phyloP scores from a whole-genome alignment of 23 red algal genomes.

The Porphyridium purpureum region DNA sequence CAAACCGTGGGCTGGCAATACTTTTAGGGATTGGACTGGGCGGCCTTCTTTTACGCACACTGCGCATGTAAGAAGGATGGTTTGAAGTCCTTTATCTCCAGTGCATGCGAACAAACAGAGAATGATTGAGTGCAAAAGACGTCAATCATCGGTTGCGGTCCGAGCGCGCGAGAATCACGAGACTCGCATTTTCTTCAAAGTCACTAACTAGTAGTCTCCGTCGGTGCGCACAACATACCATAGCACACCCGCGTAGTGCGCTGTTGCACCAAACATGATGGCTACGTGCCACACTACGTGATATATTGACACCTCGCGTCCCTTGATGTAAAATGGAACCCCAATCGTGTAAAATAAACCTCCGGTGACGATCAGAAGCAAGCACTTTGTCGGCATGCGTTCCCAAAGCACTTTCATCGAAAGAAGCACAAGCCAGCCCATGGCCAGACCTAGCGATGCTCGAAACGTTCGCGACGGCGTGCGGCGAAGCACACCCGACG shows the following conservation, averaged over 20 bases:
- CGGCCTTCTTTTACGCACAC: no score
- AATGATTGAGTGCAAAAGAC: no score
- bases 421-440: conserved; percentile 45
- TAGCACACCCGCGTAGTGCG: conserved; percentile 30
- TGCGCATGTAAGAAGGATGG: no score
- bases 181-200: no score
- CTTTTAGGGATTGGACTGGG: no score
- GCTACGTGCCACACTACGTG: conserved; percentile 71
- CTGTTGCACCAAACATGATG: conserved; percentile 27
- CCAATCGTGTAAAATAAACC: conserved; percentile 53
- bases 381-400: conserved; percentile 20
- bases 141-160: no score
- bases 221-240: conserved; percentile 31
- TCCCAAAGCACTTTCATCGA: conserved; percentile 9
- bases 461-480: conserved; percentile 6
- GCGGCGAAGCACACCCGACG: conserved; percentile 1
- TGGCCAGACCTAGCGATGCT: conserved; percentile 25
- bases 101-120: no score
- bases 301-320: conserved; percentile 22
- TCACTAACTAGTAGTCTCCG: no score
- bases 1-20: no score
- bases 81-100: no score
- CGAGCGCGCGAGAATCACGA: no score
- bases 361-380: conserved; percentile 22
- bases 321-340: conserved; percentile 54